Conservation (phyloP, 768 basidiomycete species). For the Coprinopsis strossmayeri region DNA sequence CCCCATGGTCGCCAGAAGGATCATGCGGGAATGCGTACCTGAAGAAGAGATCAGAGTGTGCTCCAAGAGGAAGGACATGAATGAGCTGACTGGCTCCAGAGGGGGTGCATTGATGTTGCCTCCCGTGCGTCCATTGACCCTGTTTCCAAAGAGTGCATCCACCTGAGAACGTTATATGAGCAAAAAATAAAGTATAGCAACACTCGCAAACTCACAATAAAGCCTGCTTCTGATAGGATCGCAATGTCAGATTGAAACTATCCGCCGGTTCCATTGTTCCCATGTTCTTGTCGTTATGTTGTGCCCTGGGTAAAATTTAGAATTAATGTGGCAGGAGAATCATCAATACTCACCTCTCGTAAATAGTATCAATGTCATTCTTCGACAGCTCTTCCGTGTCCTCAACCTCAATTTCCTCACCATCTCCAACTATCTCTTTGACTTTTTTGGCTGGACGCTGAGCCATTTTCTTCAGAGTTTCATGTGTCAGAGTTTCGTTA, state of each 20-base stretch:
- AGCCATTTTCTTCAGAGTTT: conserved; percentile 35
- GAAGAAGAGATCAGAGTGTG: conserved; percentile 11
- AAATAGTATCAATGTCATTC: conserved; percentile 77
- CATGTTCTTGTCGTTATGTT: conserved; percentile 70
- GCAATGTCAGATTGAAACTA: conserved; percentile 68
- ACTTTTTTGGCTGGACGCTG: conserved; percentile 34
- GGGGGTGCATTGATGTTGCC: conserved; percentile 76
- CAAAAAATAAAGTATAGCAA: background rate
- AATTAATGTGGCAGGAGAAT: background rate
- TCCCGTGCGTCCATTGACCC: conserved; percentile 66
- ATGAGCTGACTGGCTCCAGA: conserved; percentile 81
- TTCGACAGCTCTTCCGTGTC: conserved; percentile 78
- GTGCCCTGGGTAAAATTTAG: conserved; percentile 51
- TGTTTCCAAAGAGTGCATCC: conserved; percentile 88
- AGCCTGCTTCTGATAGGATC: conserved; percentile 93
- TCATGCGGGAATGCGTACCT: conserved; percentile 74
- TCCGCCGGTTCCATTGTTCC: conserved; percentile 76
- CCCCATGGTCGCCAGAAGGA: conserved; percentile 38
- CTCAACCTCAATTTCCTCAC: conserved; percentile 79
- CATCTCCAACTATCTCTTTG: conserved; percentile 72
- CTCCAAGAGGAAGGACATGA: too few species aligned
- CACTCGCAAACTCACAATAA: conserved; percentile 44
- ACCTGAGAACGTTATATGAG: conserved; percentile 38
- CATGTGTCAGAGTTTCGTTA: conserved; percentile 29
- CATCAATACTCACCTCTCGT: conserved; percentile 56